Conservation (phyloP, 495 filamentous ascomycete species). For the Neurospora sublineolata region DNA sequence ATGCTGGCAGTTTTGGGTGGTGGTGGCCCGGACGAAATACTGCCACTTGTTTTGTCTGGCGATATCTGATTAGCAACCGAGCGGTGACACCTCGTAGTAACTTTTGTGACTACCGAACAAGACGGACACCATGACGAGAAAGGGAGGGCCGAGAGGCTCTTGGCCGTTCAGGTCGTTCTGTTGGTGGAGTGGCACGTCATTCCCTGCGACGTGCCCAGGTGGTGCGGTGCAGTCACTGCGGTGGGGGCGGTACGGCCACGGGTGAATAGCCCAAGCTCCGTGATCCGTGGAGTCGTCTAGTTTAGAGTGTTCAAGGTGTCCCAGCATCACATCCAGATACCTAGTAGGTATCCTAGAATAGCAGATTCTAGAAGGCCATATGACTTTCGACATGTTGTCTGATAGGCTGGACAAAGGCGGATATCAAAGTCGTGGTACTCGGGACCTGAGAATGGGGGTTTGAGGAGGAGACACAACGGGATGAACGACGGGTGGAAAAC, state of each 20-base stretch:
- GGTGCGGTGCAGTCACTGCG: neutral
- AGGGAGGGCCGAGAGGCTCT: neutral
- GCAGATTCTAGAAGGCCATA: neutral
- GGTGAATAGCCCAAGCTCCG: neutral
- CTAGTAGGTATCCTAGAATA: neutral
- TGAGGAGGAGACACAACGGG: neutral
- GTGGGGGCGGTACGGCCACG: neutral
- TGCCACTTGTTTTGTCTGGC: neutral
- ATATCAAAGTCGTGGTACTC: neutral
- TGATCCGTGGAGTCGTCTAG: neutral
- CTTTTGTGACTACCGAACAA: neutral
- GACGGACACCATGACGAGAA: neutral
- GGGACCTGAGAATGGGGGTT: neutral
- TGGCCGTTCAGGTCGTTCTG: neutral
- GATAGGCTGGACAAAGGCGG: neutral
- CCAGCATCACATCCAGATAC: neutral
- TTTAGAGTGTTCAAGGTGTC: neutral
- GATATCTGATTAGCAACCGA: neutral
- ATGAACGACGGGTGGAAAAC: neutral
- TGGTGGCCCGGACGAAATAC: too few species aligned
- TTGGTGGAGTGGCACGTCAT: neutral
- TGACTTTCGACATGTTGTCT: neutral
- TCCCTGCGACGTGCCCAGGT: neutral
- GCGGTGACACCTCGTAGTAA: neutral
- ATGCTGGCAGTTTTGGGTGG: too few species aligned